Evolutionary conservation across 345 rosid genomes (phyloP), one percentile per base, ranked within the genome.

Genomic region (Rubroshorea leprosula): DNA sequence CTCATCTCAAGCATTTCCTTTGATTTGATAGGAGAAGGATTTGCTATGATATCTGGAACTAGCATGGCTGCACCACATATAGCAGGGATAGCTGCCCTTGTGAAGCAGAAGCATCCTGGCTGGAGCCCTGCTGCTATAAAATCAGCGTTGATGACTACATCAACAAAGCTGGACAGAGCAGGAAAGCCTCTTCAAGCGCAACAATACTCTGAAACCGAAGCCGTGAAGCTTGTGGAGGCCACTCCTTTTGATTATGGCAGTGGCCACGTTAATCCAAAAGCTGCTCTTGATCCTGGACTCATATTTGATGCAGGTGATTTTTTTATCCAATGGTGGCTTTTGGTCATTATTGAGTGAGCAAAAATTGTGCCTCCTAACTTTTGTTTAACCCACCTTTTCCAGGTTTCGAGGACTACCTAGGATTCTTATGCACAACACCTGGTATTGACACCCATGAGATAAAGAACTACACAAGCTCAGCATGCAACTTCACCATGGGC

Each of bases 1-100:
- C 6, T 35, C 14, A 21, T 5, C 27, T 12, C 9, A 49, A 14
- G 27, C 4, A 50, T 13, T 7, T 57, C 17, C 24, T 60, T 26
- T 26, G 81, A 67, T 35, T 35, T 35, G 7, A 70, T 88, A 92
- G 98, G 98, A 57, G 99, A 93, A 80, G 89, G 72, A 68, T 93
- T 93, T 78, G 99, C 99, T 44, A 65, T 93, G 76, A 83, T 89
- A 29, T 93, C 99, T 22, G 99, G 99, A 55, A 93, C 99, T 51
- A 93, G 99, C 78, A 93, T 93, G 99, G 97, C 99, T 46, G 97
- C 99, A 31, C 99, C 99, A 1, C 99, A 93, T 71, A 93, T 93
- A 57, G 94, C 97, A 0, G 99, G 99, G 50, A 93, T 93, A 67
- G 99, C 97, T 69, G 99, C 99, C 59, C 92, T 93, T 48, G 75